Conservation (phyloP, 2,329 filamentous ascomycete genomes). For the Xylaria sp. region DNA sequence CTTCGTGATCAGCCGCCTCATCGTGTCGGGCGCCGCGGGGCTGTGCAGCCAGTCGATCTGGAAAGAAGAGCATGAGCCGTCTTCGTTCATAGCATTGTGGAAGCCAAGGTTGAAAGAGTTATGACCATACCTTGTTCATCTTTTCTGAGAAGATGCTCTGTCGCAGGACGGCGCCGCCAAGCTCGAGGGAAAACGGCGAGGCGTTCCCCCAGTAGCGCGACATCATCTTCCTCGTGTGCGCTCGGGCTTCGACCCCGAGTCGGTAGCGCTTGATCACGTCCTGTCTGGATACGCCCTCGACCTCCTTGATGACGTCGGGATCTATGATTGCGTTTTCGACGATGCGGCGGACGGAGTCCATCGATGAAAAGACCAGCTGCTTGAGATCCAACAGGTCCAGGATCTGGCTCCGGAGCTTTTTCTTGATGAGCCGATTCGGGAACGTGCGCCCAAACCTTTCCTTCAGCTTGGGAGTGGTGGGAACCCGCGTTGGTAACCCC, state of each 20-base stretch:
- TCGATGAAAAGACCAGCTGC: slow-evolving; percentile 41
- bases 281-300: slow-evolving; percentile 38
- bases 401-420: slow-evolving; percentile 47
- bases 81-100: background rate
- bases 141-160: slow-evolving; percentile 71
- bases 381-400: slow-evolving; percentile 41
- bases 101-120: background rate
- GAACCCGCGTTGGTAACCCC: slow-evolving; percentile 51
- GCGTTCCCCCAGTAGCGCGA: slow-evolving; percentile 69
- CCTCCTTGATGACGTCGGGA: slow-evolving; percentile 41
- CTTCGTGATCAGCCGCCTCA: slow-evolving; percentile 65
- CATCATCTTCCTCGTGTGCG: slow-evolving; percentile 68
- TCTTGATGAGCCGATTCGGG: slow-evolving; percentile 60
- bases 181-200: slow-evolving; percentile 66
- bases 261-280: slow-evolving; percentile 27
- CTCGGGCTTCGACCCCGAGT: slow-evolving; percentile 36
- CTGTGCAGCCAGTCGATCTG: slow-evolving; percentile 77
- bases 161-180: slow-evolving; percentile 65
- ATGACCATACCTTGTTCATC: slow-evolving; percentile 65
- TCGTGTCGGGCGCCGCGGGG: slow-evolving; percentile 64
- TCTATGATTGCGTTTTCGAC: slow-evolving; percentile 52
- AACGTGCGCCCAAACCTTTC: slow-evolving; percentile 47
- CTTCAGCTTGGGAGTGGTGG: slow-evolving; percentile 9
- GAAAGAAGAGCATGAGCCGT: slow-evolving; percentile 4
- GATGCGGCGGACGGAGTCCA: slow-evolving; percentile 53